Base-by-base conservation (phyloP, 2,329 filamentous ascomycete genomes). In the Talaromyces amestolkiae region DNA sequence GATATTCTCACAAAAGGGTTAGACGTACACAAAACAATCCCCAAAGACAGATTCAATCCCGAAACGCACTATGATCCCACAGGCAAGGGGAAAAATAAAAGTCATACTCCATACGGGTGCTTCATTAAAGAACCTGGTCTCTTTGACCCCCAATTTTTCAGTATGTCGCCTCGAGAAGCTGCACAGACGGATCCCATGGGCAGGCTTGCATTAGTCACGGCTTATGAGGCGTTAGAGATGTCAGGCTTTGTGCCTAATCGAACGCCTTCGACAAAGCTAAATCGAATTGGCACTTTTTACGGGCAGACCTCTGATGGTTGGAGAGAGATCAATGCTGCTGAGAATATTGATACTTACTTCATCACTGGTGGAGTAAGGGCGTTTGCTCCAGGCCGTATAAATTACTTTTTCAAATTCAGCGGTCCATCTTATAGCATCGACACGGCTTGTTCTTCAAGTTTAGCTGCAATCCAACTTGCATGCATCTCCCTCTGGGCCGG, bases 251-350 rank as follows among this genome's bases (percentile, higher is more conserved):
- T 45, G 1, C 19, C 19, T 6, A 45, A 45, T 22, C 41, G 37
- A 13, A 41, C 37, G 15, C 13, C 37, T 10, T 41, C 37, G 11
- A 41, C 37, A 41, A 10, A 41, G 13, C 9, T 11, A 10, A 41
- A 41, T 41, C 37, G 37, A 15, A 41, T 41, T 41, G 37, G 37
- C 11, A 41, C 37, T 2, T 41, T 41, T 17, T 41, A 41, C 13
- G 90, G 89, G 45, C 87, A 89, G 71, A 88, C 89, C 0, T 89
- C 86, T 24, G 89, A 92, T 68, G 89, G 91, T 71, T 91, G 87
- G 86, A 71, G 87, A 89, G 54, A 64, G 17, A 37, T 51, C 67
- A 91, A 91, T 71, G 86, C 86, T n/a, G 84, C 84, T 0, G 86
- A 91, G 75, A 85, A 90, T 69, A 84, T 91, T 22, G 87, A 89